Conservation (phyloP, 495 filamentous ascomycete species). For the Podospora tetraspora region DNA sequence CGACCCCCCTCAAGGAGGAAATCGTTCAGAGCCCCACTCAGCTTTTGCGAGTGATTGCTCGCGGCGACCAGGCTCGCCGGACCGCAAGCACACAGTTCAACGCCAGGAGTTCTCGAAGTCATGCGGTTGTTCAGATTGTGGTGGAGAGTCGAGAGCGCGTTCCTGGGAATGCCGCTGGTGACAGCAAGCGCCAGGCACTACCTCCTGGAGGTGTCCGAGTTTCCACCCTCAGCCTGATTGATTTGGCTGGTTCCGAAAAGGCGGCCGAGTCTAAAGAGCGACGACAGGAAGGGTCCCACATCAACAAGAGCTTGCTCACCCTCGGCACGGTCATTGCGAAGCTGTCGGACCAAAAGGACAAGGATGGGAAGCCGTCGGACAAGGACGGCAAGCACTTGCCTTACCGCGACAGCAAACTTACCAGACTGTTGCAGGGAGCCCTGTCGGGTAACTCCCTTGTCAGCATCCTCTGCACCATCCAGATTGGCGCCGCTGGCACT, state of each 20-base stretch:
- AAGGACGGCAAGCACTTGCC: conserved; percentile 87
- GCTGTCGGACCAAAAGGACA: conserved; percentile 78
- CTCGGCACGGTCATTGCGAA: conserved; percentile 91
- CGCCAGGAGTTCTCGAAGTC: conserved; percentile 89
- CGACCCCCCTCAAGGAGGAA: conserved; percentile 92
- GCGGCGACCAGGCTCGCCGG: conserved; percentile 83
- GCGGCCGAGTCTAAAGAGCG: conserved; percentile 94
- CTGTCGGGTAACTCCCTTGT: conserved; percentile 90
- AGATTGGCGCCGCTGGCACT: conserved; percentile 64
- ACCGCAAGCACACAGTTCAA: conserved; percentile 96
- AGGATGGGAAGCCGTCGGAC: conserved; percentile 64
- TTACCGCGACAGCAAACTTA: conserved; percentile 95
- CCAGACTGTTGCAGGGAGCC: conserved; percentile 84
- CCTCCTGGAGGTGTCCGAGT: conserved; percentile 89
- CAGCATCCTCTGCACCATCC: conserved; percentile 93
- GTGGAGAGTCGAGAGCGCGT: conserved; percentile 91
- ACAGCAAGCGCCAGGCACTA: conserved; percentile 70
- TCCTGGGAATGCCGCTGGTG: conserved; percentile 45
- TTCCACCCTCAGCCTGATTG: conserved; percentile 90
- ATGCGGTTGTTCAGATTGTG: conserved; percentile 97
- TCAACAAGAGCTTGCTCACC: conserved; percentile 95
- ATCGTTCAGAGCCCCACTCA: conserved; percentile 98
- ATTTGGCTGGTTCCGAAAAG: conserved; percentile 92
- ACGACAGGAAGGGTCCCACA: conserved; percentile 91
- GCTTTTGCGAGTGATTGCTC: conserved; percentile 86